Evolutionary conservation across 202 grass and related monocot genomes (phyloP).

Genomic region (Bolboschoenoplectus hybrid): DNA sequence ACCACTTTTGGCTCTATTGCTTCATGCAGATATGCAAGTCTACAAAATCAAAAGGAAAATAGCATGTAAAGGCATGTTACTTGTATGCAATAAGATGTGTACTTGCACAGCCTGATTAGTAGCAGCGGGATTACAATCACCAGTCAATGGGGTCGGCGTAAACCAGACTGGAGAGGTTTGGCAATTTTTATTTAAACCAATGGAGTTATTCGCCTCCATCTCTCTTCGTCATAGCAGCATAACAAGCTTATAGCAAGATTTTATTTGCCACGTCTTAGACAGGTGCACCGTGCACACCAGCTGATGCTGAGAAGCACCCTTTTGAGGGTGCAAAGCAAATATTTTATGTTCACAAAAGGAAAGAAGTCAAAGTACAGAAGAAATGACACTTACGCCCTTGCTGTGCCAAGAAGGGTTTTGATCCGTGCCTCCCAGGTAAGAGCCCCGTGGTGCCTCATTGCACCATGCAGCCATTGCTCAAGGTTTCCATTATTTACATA

Average conservation of each 20-base stretch:
- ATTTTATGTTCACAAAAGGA: not conserved
- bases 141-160: not conserved
- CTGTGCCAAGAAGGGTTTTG: slow-evolving; percentile 91
- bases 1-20: slow-evolving; percentile 98
- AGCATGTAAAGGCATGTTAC: not conserved
- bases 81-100: not conserved
- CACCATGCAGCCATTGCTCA: slow-evolving; percentile 95
- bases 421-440: slow-evolving; percentile 96
- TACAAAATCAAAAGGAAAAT: slow-evolving; percentile 33
- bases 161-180: not conserved
- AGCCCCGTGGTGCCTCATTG: slow-evolving; percentile 72
- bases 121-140: not conserved
- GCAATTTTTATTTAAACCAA: not conserved
- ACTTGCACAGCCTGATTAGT: not conserved
- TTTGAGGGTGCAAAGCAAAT: not conserved
- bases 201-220: not conserved
- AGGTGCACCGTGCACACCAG: not conserved
- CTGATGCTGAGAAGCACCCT: not conserved
- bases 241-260: not conserved
- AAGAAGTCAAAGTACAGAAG: not conserved
- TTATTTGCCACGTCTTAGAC: not conserved
- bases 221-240: not conserved
- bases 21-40: slow-evolving; percentile 96
- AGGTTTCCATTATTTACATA: slow-evolving; percentile 98
- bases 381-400: slow-evolving; percentile 86